Conservation (phyloP, 1,284 basidiomycete genomes). For the Volvariella surrecta region DNA sequence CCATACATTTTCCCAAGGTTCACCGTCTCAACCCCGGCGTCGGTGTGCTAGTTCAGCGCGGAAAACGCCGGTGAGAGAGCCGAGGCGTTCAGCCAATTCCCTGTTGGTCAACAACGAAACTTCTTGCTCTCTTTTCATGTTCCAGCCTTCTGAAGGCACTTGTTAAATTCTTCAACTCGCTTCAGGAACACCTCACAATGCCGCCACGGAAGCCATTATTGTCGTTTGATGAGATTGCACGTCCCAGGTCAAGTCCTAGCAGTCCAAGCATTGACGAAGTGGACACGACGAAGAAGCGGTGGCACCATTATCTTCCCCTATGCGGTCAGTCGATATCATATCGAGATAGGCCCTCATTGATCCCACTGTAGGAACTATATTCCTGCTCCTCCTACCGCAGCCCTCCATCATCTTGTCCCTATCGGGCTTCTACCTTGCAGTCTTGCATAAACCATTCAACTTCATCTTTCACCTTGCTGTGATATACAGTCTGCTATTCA, state of each 20-base stretch:
- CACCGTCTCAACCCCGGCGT: too few relatives aligned
- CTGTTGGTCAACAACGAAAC: not conserved
- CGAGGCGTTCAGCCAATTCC: not conserved
- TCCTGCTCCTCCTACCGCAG: conserved; percentile 59
- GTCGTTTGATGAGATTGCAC: conserved; percentile 10
- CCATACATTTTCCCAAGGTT: too few relatives aligned
- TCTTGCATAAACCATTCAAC: conserved; percentile 33
- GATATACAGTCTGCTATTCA: conserved; percentile 56
- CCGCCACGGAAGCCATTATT: conserved; percentile 15
- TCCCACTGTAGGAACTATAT: conserved; percentile 38
- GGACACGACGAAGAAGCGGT: conserved; percentile 30
- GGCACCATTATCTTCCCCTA: conserved; percentile 53
- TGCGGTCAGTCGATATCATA: conserved; percentile 43
- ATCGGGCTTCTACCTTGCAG: conserved; percentile 53
- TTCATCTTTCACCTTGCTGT: conserved; percentile 46
- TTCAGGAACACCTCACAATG: conserved; percentile 14
- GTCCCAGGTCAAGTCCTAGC: conserved; percentile 22
- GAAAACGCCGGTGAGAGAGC: too few relatives aligned
- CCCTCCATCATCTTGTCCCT: conserved; percentile 63
- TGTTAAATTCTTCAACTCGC: too few relatives aligned
- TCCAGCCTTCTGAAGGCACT: too few relatives aligned
- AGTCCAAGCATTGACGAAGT: conserved; percentile 20
- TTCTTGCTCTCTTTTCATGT: not conserved
- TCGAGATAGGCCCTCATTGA: not conserved
- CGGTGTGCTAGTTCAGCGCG: too few relatives aligned